A percentile compares a stretch with the other conserved stretches of the same genome.
Evolutionary conservation across 2,329 filamentous ascomycete genomes (phyloP).

Genomic region (Neophaeococcomyces aloes): DNA sequence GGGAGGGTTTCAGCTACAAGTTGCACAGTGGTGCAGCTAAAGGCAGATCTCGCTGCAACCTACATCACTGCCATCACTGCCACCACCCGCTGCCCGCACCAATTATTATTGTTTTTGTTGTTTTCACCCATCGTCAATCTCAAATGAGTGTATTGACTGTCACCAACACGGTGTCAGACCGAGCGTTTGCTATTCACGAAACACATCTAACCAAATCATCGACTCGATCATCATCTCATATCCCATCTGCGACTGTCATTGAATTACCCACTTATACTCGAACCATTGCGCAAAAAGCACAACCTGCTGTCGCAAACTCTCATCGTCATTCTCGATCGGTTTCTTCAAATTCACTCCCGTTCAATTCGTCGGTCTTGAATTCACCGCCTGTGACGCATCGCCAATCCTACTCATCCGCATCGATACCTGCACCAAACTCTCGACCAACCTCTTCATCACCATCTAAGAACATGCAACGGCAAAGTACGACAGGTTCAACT

Average conservation of each 20-base stretch:
- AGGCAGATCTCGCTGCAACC: too few species aligned
- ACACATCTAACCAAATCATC: slow-evolving; percentile 8
- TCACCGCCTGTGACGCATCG: neutral
- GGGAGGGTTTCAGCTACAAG: too few species aligned
- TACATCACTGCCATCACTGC: too few species aligned
- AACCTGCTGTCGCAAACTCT: slow-evolving; percentile 12
- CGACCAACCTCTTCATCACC: slow-evolving; percentile 16
- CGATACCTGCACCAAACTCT: slow-evolving; percentile 5
- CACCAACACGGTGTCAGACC: slow-evolving; percentile 19
- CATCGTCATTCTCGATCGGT: slow-evolving; percentile 17
- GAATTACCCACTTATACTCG: slow-evolving; percentile 14
- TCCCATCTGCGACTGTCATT: slow-evolving; percentile 9
- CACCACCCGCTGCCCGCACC: too few species aligned
- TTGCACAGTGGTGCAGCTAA: too few species aligned
- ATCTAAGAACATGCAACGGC: slow-evolving; percentile 18
- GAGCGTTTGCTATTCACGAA: slow-evolving; percentile 11
- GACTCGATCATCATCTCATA: slow-evolving; percentile 9
- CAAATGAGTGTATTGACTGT: slow-evolving; percentile 21
- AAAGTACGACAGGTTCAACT: slow-evolving; percentile 17
- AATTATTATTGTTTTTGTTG: neutral
- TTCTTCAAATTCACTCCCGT: slow-evolving; percentile 14
- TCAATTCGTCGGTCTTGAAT: slow-evolving; percentile 6
- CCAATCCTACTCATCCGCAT: slow-evolving; percentile 7
- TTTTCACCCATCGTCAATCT: neutral
- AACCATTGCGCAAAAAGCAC: slow-evolving; percentile 10